Percentiles rank a stretch among this genome's conserved stretches.
Evolutionary conservation across 1,139 yeast species (phyloP).

Genomic region (Magnusiomyces fungicola): DNA sequence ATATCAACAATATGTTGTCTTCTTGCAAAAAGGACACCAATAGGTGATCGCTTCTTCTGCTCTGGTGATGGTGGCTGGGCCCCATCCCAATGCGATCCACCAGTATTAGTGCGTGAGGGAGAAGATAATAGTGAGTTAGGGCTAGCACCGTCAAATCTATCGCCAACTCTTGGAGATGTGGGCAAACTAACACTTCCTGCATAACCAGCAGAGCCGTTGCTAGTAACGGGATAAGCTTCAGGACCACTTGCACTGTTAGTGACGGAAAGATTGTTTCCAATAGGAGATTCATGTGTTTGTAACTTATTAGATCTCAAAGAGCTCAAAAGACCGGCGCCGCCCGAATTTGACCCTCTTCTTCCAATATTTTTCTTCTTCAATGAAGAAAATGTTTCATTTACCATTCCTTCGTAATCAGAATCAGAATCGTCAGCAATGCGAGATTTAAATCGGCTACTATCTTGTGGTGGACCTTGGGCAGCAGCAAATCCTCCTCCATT

Average conservation of each 20-base stretch:
- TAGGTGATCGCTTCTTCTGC: background rate
- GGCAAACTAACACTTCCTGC: no score
- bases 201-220: no score
- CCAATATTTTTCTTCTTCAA: background rate
- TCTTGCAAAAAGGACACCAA: constrained; percentile 3
- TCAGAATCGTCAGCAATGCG: constrained; percentile 32
- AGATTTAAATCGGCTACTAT: constrained; percentile 25
- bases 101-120: no score
- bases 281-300: background rate
- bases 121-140: background rate
- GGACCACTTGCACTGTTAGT: background rate
- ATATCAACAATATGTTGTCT: constrained; percentile 5
- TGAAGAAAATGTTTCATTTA: background rate
- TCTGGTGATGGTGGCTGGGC: background rate
- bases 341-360: background rate
- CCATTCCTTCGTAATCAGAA: constrained; percentile 26
- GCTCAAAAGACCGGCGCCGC: background rate
- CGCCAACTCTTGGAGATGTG: background rate
- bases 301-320: background rate
- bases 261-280: background rate
- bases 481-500: constrained; percentile 8
- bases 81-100: no score
- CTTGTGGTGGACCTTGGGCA: constrained; percentile 5
- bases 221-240: no score
- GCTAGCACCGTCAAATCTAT: background rate